Evolutionary conservation across 495 filamentous ascomycete genomes (phyloP).

Genomic region (Corynascus novoguineensis): DNA sequence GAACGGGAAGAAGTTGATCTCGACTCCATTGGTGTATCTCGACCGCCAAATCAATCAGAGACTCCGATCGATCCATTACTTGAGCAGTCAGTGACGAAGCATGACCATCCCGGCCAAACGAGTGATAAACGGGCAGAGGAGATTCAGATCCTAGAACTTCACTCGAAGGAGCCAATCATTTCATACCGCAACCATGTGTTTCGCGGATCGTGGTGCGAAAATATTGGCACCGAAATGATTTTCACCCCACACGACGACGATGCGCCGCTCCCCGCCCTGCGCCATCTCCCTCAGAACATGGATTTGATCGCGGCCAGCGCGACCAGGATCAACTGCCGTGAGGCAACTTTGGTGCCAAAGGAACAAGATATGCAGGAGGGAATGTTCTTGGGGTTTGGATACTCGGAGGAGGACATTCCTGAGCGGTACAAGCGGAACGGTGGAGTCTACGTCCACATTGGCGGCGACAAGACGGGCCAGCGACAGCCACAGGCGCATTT

Average conservation of each 20-base stretch:
- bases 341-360: slow-evolving; percentile 20
- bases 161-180: slow-evolving; percentile 64
- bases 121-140: slow-evolving; percentile 19
- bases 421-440: slow-evolving; percentile 30
- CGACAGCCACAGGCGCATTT: slow-evolving; percentile 42
- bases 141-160: slow-evolving; percentile 78
- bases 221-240: slow-evolving; percentile 74
- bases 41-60: slow-evolving; percentile 5
- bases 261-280: slow-evolving; percentile 36
- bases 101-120: neutral
- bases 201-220: slow-evolving; percentile 68
- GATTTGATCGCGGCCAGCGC: slow-evolving; percentile 58
- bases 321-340: slow-evolving; percentile 41
- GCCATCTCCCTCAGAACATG: slow-evolving; percentile 44
- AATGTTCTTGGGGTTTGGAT: neutral
- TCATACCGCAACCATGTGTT: slow-evolving; percentile 70
- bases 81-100: slow-evolving; percentile 5
- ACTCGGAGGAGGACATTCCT: slow-evolving; percentile 23
- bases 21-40: slow-evolving; percentile 22
- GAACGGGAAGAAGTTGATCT: slow-evolving; percentile 29
- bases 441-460: slow-evolving; percentile 33
- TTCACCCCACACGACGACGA: slow-evolving; percentile 51
- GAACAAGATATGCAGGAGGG: neutral
- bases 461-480: slow-evolving; percentile 32
- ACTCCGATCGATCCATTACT: slow-evolving; percentile 19